Percentiles rank a stretch among this genome's conserved stretches.
These are phyloP conservation scores for Ophiostoma tasmaniense DNA, from an alignment of 2,329 filamentous ascomycete species.

Conservation along the genomic window DNA sequence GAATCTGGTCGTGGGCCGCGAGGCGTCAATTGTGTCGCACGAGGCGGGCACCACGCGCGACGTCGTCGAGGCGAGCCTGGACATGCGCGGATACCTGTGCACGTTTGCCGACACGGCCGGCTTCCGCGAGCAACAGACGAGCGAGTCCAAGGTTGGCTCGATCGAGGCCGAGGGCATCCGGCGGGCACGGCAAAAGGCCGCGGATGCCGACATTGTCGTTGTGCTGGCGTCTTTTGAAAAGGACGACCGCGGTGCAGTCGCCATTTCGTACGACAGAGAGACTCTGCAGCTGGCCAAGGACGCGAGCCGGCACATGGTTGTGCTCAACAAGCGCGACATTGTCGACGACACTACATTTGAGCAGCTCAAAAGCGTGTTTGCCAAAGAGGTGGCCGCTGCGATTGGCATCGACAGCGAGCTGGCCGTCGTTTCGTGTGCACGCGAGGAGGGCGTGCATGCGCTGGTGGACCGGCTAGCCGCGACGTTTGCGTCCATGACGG, in stretches of 20 bases:
- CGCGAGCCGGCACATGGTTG: conserved; percentile 43
- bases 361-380: background rate
- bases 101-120: conserved; percentile 95
- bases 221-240: conserved; percentile 67
- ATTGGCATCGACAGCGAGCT: conserved; percentile 10
- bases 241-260: conserved; percentile 25
- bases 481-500: conserved; percentile 63
- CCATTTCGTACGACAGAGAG: conserved; percentile 46
- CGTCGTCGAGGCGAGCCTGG: conserved; percentile 83
- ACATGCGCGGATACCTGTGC: conserved; percentile 82
- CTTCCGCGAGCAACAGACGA: conserved; percentile 44
- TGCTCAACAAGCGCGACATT: conserved; percentile 56
- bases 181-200: conserved; percentile 70
- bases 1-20: conserved; percentile 80
- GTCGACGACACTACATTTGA: conserved; percentile 25
- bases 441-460: conserved; percentile 41
- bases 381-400: background rate
- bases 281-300: conserved; percentile 45
- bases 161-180: conserved; percentile 88
- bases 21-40: conserved; percentile 88
- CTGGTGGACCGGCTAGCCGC: conserved; percentile 64
- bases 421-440: conserved; percentile 15
- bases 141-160: conserved; percentile 43
- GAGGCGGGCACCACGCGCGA: conserved; percentile 93
- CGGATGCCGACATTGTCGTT: conserved; percentile 77